phyloP scores from a whole-genome alignment of 768 basidiomycete genomes.

The Tylopilus balloui region DNA sequence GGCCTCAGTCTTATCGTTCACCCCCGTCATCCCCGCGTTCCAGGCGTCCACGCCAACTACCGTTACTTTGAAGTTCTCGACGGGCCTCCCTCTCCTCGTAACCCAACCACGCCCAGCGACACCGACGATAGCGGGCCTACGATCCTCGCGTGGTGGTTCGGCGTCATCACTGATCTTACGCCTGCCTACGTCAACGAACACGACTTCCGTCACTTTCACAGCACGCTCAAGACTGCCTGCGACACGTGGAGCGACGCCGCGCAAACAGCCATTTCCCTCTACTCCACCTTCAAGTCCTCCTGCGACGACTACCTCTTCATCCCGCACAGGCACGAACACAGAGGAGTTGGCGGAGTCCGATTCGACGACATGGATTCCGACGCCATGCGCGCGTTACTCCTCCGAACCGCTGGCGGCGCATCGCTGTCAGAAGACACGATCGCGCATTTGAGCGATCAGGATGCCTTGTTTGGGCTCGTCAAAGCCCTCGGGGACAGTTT shows the following conservation, averaged over 20 bases:
- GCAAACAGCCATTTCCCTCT: conserved; percentile 26
- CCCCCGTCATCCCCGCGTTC: conserved; percentile 20
- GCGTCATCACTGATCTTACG: conserved; percentile 39
- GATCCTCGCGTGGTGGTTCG: conserved; percentile 27
- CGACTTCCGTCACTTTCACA: conserved; percentile 47
- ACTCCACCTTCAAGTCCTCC: conserved; percentile 45
- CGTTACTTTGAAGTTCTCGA: conserved; percentile 26
- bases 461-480: conserved; percentile 44
- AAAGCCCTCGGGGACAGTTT: conserved; percentile 41
- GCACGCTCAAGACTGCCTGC: conserved; percentile 39
- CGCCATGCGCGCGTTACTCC: conserved; percentile 24
- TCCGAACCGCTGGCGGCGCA: neutral
- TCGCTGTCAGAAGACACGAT: conserved; percentile 3
- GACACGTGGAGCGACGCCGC: conserved; percentile 35
- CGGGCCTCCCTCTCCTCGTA: neutral
- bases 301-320: conserved; percentile 55
- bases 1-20: conserved; percentile 24
- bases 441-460: conserved; percentile 20
- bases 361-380: conserved; percentile 48
- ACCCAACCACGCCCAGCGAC: neutral
- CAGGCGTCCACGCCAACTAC: conserved; percentile 23
- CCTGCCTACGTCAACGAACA: conserved; percentile 46
- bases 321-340: conserved; percentile 46
- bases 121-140: neutral
- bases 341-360: conserved; percentile 55